Conservation (phyloP, 495 filamentous ascomycete species). For the Penicillium ucsense region DNA sequence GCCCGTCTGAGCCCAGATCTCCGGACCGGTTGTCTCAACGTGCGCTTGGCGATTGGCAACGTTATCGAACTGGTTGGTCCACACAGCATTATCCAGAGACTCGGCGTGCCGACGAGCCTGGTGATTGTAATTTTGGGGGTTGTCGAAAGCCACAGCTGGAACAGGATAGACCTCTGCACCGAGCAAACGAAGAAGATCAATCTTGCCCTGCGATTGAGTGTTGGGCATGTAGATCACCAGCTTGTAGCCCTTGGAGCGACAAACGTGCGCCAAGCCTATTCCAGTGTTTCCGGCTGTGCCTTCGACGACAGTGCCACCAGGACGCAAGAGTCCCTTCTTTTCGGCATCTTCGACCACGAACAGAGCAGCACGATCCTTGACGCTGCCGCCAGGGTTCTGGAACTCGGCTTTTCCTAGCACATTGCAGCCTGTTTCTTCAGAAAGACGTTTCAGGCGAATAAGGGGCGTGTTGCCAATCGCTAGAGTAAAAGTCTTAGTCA, state of each 20-base stretch:
- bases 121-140: constrained; percentile 96
- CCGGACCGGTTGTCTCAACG: constrained; percentile 92
- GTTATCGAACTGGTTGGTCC: constrained; percentile 99
- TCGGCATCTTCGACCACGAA: constrained; percentile 94
- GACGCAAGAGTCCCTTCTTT: constrained; percentile 65
- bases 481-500: constrained; percentile 21
- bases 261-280: constrained; percentile 95
- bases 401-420: constrained; percentile 96
- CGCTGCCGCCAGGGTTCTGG: constrained; percentile 92
- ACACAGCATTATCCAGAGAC: constrained; percentile 77
- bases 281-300: constrained; percentile 97
- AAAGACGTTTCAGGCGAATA: constrained; percentile 80
- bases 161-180: constrained; percentile 99
- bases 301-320: constrained; percentile 92
- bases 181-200: constrained; percentile 82
- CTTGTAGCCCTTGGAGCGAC: constrained; percentile 83
- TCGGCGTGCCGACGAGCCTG: constrained; percentile 86
- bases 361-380: constrained; percentile 93
- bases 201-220: constrained; percentile 95
- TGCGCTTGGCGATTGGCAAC: constrained; percentile 87
- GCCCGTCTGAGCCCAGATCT: constrained; percentile 90
- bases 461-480: constrained; percentile 96
- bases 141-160: constrained; percentile 90
- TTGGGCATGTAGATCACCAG: constrained; percentile 99
- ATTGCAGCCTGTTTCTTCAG: constrained; percentile 86